Conservation (phyloP, 2,329 filamentous ascomycete species). For the Fusarium sp. region DNA sequence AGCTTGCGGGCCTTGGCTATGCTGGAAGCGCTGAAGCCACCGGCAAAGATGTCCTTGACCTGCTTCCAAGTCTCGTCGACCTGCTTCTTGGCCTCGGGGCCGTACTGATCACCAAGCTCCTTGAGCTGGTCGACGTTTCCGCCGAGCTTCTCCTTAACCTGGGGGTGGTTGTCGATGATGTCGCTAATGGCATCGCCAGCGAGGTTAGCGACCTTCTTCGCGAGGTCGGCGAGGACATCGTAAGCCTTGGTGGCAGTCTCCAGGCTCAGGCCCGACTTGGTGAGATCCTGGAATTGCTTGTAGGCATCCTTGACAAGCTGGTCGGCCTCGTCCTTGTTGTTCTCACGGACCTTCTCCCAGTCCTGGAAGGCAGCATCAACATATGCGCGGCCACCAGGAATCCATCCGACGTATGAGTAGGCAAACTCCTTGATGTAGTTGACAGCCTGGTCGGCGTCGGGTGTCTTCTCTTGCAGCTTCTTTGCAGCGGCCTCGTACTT, state of each 20-base stretch:
- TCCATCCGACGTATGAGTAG: slow-evolving; percentile 78
- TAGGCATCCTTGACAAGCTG: slow-evolving; percentile 78
- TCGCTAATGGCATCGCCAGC: slow-evolving; percentile 74
- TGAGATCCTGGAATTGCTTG: slow-evolving; percentile 73
- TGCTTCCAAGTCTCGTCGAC: slow-evolving; percentile 80
- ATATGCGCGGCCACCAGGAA: slow-evolving; percentile 79
- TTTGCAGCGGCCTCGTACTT: slow-evolving; percentile 73
- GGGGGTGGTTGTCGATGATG: slow-evolving; percentile 80
- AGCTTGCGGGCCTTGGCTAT: slow-evolving; percentile 72
- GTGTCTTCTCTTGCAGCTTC: slow-evolving; percentile 73
- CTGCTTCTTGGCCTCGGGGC: slow-evolving; percentile 83
- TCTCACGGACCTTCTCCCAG: slow-evolving; percentile 76
- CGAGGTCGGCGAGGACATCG: slow-evolving; percentile 74
- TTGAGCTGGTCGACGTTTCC: slow-evolving; percentile 78
- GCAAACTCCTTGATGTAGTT: slow-evolving; percentile 76
- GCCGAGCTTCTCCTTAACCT: slow-evolving; percentile 80
- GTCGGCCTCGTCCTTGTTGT: slow-evolving; percentile 80
- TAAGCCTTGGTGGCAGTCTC: slow-evolving; percentile 74
- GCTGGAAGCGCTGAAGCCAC: slow-evolving; percentile 69
- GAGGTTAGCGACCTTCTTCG: slow-evolving; percentile 72
- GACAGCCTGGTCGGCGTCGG: slow-evolving; percentile 77
- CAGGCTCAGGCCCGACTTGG: slow-evolving; percentile 72
- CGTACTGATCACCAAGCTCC: slow-evolving; percentile 77
- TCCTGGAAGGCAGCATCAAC: slow-evolving; percentile 80
- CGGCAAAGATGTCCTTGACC: slow-evolving; percentile 74